Evolutionary conservation across 257 asterid species (phyloP).

Genomic region (Echites panduratus): DNA sequence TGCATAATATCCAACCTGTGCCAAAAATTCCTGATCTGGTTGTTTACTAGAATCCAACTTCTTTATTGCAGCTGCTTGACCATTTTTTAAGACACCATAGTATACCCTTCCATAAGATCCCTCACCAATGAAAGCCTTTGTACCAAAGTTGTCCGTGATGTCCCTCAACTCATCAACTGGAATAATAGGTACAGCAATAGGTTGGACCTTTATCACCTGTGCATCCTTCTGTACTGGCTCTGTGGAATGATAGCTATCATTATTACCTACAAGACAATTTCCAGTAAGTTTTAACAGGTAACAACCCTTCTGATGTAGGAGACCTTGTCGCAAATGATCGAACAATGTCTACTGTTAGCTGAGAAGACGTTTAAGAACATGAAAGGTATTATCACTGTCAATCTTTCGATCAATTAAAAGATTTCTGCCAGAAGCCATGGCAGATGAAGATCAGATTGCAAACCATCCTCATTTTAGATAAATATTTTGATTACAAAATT

Average conservation of each 20-base stretch:
- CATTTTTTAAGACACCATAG: constrained; percentile 53
- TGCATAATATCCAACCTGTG: constrained; percentile 45
- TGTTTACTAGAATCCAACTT: constrained; percentile 87
- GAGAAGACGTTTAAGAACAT: too few relatives aligned
- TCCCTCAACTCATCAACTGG: constrained; percentile 67
- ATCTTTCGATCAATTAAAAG: background rate
- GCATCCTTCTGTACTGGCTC: constrained; percentile 54
- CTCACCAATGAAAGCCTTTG: constrained; percentile 61
- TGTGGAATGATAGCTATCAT: constrained; percentile 44
- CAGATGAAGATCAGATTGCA: background rate
- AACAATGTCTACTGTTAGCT: background rate
- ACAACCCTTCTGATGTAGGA: background rate
- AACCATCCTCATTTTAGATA: background rate
- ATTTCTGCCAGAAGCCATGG: background rate
- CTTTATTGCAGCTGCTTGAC: constrained; percentile 67
- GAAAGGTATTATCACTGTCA: background rate
- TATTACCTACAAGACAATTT: constrained; percentile 28
- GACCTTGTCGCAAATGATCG: background rate
- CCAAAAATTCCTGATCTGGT: constrained; percentile 60
- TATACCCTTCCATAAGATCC: constrained; percentile 85
- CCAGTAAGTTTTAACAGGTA: constrained; percentile 10
- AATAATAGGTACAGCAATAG: constrained; percentile 58
- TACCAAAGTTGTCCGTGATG: constrained; percentile 61
- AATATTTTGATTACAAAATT: background rate
- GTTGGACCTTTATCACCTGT: constrained; percentile 44